These are phyloP conservation scores for Lycium barbarum DNA, from an alignment of 257 asterid genomes.

Conservation along the genomic window DNA sequence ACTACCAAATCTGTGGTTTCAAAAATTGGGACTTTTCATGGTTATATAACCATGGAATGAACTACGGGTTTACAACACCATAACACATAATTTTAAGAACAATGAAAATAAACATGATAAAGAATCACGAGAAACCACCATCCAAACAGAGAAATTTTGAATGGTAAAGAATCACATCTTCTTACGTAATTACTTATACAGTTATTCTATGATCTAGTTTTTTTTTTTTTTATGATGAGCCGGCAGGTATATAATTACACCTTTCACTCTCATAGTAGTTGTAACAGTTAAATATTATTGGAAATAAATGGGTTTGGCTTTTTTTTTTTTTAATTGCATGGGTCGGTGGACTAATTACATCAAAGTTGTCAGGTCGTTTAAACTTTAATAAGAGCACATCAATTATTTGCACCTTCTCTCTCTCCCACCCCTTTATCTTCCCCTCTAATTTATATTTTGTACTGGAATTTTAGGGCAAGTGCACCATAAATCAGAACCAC, in stretches of 20 bases:
- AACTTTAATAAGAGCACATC: not conserved
- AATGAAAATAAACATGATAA: too few species aligned
- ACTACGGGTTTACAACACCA: too few species aligned
- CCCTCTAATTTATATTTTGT: not conserved
- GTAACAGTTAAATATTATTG: conserved; percentile 31
- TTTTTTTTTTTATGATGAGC: not conserved
- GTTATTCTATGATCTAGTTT: not conserved
- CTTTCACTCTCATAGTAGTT: conserved; percentile 35
- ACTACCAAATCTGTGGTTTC: too few species aligned
- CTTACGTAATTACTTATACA: not conserved
- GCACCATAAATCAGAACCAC: not conserved
- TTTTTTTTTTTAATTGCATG: not conserved
- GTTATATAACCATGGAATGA: too few species aligned
- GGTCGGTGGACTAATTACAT: not conserved
- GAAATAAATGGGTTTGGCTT: conserved; percentile 33
- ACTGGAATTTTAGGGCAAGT: not conserved
- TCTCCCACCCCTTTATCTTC: not conserved
- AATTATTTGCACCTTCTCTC: not conserved
- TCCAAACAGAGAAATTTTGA: too few species aligned
- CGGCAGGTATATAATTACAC: not conserved
- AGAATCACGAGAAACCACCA: too few species aligned
- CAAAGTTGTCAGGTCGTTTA: not conserved
- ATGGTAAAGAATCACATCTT: conserved; percentile 3
- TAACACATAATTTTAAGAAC: too few species aligned
- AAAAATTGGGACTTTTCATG: too few species aligned